Percentiles rank a stretch among this genome's conserved stretches.
Conservation (phyloP, 768 basidiomycete species). For the Agrocybe pediades region DNA sequence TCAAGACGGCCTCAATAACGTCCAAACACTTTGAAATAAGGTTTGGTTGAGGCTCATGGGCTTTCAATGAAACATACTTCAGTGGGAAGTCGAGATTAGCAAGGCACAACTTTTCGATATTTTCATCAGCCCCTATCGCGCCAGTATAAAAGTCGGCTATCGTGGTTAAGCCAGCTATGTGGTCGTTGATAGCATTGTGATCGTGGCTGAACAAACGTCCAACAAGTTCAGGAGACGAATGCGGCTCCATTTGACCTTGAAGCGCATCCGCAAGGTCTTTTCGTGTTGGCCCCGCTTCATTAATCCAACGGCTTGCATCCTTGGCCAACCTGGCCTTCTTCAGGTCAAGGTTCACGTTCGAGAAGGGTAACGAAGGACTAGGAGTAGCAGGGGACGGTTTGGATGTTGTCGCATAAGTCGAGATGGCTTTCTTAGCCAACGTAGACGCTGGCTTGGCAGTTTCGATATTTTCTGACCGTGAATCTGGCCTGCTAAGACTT, state of each 20-base stretch:
- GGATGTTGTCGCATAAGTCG: slow-evolving; percentile 4
- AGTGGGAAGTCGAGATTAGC: slow-evolving; percentile 90
- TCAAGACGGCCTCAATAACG: slow-evolving; percentile 75
- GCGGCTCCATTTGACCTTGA: slow-evolving; percentile 90
- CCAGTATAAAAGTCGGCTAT: slow-evolving; percentile 77
- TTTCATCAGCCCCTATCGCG: slow-evolving; percentile 58
- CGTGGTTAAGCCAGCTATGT: slow-evolving; percentile 71
- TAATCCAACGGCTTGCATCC: slow-evolving; percentile 81
- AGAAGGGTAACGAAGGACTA: slow-evolving; percentile 42
- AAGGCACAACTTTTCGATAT: slow-evolving; percentile 63
- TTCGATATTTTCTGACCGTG: slow-evolving; percentile 47
- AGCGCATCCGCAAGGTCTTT: slow-evolving; percentile 87
- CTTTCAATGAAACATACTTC: slow-evolving; percentile 91
- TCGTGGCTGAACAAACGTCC: slow-evolving; percentile 90
- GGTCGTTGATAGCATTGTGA: slow-evolving; percentile 93
- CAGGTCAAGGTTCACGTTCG: slow-evolving; percentile 56
- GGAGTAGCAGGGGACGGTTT: slow-evolving; percentile 18
- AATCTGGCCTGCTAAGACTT: slow-evolving; percentile 55
- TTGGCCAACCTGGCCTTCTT: slow-evolving; percentile 71
- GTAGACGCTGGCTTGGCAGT: slow-evolving; percentile 31
- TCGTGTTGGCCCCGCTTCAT: slow-evolving; percentile 80
- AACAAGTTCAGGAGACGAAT: slow-evolving; percentile 74
- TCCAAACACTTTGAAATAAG: slow-evolving; percentile 88
- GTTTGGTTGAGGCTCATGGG: slow-evolving; percentile 90
- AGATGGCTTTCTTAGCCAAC: slow-evolving; percentile 35